Percentiles rank a stretch among this genome's conserved stretches.
phyloP scores from a whole-genome alignment of 192 early-diverging fungal species.

The Gigaspora rosea region DNA sequence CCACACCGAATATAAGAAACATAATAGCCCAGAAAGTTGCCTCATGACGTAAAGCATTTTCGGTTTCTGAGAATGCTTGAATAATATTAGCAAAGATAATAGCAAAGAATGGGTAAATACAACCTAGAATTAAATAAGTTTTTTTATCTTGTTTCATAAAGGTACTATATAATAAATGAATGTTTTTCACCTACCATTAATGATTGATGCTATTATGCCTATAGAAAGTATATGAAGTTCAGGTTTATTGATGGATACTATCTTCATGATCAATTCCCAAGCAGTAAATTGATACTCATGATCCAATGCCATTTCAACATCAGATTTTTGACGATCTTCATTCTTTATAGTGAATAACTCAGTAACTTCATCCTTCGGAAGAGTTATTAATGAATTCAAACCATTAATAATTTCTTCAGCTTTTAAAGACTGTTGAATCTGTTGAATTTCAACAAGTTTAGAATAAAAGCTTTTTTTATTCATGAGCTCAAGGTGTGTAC shows the following conservation, averaged over 20 bases:
- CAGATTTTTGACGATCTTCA: not conserved
- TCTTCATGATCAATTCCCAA: slow-evolving; percentile 15
- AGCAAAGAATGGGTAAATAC: slow-evolving; percentile 64
- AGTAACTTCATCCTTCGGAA: not conserved
- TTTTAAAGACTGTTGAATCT: not conserved
- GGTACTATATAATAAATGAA: no score
- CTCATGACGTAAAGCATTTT: slow-evolving; percentile 16
- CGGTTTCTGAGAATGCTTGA: slow-evolving; percentile 14
- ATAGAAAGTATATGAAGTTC: slow-evolving; percentile 7
- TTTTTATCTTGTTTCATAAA: no score
- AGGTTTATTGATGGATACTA: slow-evolving; percentile 2
- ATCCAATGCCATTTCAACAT: not conserved
- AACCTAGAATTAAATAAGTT: no score
- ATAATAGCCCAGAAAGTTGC: slow-evolving; percentile 32
- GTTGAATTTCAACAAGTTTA: no score
- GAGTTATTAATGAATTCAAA: not conserved
- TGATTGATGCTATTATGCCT: slow-evolving; percentile 4
- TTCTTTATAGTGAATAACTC: not conserved
- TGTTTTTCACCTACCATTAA: not conserved
- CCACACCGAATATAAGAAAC: no score
- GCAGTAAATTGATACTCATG: not conserved
- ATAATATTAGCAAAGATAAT: slow-evolving; percentile 57
- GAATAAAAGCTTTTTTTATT: slow-evolving; percentile 45
- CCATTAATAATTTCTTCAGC: slow-evolving; percentile 18
- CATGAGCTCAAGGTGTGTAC: slow-evolving; percentile 71